These are phyloP conservation scores for Meyerozyma guilliermondii DNA, from an alignment of 1,139 yeast genomes.

Conservation along the genomic window DNA sequence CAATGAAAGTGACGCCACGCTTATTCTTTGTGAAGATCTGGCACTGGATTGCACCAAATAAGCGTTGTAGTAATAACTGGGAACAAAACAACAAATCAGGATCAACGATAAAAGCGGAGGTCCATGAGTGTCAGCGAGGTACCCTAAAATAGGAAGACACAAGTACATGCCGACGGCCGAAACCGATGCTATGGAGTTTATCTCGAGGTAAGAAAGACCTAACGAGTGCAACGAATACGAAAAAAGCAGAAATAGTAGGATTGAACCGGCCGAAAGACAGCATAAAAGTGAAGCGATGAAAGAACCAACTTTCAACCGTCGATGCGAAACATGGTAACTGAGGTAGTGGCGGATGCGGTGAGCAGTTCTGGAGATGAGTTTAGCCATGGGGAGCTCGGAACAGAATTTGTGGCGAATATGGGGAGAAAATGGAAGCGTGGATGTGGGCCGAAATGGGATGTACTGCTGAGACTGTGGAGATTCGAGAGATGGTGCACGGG, in stretches of 20 bases:
- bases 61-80: slow-evolving; percentile 57
- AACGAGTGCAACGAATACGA: slow-evolving; percentile 63
- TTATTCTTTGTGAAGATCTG: slow-evolving; percentile 8
- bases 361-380: slow-evolving; percentile 13
- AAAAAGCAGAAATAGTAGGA: slow-evolving; percentile 73
- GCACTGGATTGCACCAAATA: slow-evolving; percentile 10
- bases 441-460: too few species aligned
- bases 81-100: slow-evolving; percentile 61
- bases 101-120: slow-evolving; percentile 68
- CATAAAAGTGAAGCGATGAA: slow-evolving; percentile 39
- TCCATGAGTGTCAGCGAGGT: slow-evolving; percentile 79
- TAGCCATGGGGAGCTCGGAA: too few species aligned
- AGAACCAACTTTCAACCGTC: slow-evolving; percentile 28
- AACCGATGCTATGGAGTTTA: slow-evolving; percentile 72
- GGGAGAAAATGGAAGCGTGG: too few species aligned
- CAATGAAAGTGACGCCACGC: slow-evolving; percentile 23
- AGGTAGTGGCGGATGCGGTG: slow-evolving; percentile 18
- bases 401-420: too few species aligned
- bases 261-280: slow-evolving; percentile 78
- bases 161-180: slow-evolving; percentile 82
- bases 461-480: too few species aligned
- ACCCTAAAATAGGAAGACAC: slow-evolving; percentile 79
- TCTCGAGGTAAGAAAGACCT: slow-evolving; percentile 62
- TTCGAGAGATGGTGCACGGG: too few species aligned
- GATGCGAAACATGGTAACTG: slow-evolving; percentile 19